Evolutionary conservation across 495 filamentous ascomycete species (phyloP).

Genomic region (Podospora didyma): DNA sequence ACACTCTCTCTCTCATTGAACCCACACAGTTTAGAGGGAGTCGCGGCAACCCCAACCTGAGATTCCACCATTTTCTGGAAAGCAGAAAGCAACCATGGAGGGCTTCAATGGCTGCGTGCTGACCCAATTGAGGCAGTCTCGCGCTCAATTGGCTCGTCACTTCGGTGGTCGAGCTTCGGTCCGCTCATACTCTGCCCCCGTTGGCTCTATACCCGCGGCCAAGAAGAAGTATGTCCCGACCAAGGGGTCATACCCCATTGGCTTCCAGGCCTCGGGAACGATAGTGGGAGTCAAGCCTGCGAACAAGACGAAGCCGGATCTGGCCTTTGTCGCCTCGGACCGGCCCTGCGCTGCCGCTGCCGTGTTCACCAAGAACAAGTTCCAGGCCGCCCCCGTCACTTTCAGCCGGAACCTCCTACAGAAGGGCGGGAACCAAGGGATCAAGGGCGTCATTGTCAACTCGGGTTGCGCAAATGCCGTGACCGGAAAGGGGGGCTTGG

Average conservation of each 20-base stretch:
- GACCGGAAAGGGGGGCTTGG: constrained; percentile 84
- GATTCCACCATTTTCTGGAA: too few species aligned
- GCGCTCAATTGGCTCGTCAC: constrained; percentile 22
- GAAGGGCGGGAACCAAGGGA: constrained; percentile 59
- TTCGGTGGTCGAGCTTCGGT: constrained; percentile 1
- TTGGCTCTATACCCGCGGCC: constrained; percentile 60
- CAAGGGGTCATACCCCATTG: constrained; percentile 79
- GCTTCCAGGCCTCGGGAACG: constrained; percentile 81
- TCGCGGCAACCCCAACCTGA: too few species aligned
- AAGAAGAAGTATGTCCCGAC: constrained; percentile 88
- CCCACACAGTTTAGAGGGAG: too few species aligned
- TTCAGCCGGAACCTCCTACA: constrained; percentile 70
- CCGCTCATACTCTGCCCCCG: constrained; percentile 56
- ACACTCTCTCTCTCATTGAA: neutral
- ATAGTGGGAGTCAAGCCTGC: constrained; percentile 91
- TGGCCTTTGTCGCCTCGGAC: constrained; percentile 84
- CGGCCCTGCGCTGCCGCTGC: constrained; percentile 86
- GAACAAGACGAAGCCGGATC: constrained; percentile 83
- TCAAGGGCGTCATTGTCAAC: constrained; percentile 86
- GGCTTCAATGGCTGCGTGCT: constrained; percentile 19
- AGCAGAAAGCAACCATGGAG: constrained; percentile 15
- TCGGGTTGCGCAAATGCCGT: constrained; percentile 97
- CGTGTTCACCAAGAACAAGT: constrained; percentile 97
- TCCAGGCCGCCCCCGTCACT: constrained; percentile 91
- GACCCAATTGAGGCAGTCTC: constrained; percentile 27